Conservation (phyloP, 345 rosid genomes). For the Mangifera indica region DNA sequence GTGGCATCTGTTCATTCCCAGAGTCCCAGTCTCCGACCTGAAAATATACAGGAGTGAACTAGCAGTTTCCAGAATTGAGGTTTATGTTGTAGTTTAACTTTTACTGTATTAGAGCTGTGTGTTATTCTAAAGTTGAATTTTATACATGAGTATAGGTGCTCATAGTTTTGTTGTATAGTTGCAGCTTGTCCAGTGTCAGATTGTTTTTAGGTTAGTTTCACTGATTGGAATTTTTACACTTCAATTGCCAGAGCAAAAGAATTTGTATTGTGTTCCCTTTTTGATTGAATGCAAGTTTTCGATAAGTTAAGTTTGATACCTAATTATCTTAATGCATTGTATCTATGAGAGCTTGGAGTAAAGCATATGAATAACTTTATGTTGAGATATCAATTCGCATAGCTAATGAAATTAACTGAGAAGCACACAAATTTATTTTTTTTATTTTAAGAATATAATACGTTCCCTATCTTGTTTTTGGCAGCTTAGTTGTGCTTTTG, state of each 20-base stretch:
- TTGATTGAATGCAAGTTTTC: constrained; percentile 28
- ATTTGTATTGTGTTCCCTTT: constrained; percentile 26
- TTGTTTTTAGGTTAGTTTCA: constrained; percentile 18
- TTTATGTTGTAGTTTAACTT: constrained; percentile 30
- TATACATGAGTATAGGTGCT: constrained; percentile 26
- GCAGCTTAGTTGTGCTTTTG: not conserved
- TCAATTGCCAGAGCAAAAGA: constrained; percentile 16
- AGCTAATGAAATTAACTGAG: not conserved
- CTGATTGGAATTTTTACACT: constrained; percentile 26
- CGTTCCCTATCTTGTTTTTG: not conserved
- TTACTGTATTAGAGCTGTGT: constrained; percentile 16
- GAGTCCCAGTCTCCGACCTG: constrained; percentile 49
- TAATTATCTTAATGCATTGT: not conserved
- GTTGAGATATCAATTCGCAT: not conserved
- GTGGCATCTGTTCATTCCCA: constrained; percentile 74
- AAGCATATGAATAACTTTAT: not conserved
- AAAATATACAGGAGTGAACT: constrained; percentile 43
- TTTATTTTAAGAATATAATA: not conserved
- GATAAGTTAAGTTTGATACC: constrained; percentile 8
- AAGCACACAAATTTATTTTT: too few relatives aligned
- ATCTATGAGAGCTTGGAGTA: not conserved
- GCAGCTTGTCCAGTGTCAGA: constrained; percentile 23
- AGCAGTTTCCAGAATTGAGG: constrained; percentile 25
- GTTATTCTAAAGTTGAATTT: constrained; percentile 30
- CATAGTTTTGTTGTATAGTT: constrained; percentile 14